Base-by-base conservation (phyloP, 352 stramenopile species). In the Globisporangium barbulae region DNA sequence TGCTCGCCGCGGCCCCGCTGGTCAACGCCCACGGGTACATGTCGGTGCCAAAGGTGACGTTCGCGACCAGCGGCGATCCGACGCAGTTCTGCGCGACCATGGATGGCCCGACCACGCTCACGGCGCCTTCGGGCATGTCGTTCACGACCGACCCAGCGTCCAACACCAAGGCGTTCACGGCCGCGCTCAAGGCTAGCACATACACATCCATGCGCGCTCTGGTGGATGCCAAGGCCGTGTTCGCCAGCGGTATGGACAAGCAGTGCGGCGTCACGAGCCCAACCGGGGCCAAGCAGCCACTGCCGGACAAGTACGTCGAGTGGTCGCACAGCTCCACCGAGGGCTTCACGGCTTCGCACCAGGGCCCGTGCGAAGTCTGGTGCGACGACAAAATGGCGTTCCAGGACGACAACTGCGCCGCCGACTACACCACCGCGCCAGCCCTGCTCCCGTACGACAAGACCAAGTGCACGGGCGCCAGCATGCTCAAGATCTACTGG, bases 291-390 rank as follows among this genome's bases (percentile, higher is more conserved):
- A 64, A 73, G 22, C 69, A 73, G 0, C 67, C 75, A n/a, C 63
- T 79, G 25, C 74, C 72, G 10, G 66, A 17, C 2, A 22, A 66
- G 45, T 70, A 76, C 19, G 71, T 81, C 25, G 70, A 83, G 37
- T 81, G 71, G 73, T 67, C 73, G 17, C 67, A 79, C 53, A 63
- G 53, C 54, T 30, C n/a, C 21, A 33, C 42, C 1, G 61, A 67
- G 25, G 61, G 61, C 22, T 72, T 78, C 53, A 79, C 73, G 17
- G 44, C 64, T 0, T 81, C 69, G 0, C 72, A 82, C 64, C 28
- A 78, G 22, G 78, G 76, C 21, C 78, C 76, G 7, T 83, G 78
- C 30, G 78, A 88, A 31, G 59, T 85, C 45, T 85, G 76, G 74
- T 88, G 76, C 55, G 78, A 85, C 47, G 61, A 85, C 62, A 64